Percentiles rank a stretch among this genome's conserved stretches.
Conservation (phyloP, 345 rosid genomes). For the Eucalyptus marginata region DNA sequence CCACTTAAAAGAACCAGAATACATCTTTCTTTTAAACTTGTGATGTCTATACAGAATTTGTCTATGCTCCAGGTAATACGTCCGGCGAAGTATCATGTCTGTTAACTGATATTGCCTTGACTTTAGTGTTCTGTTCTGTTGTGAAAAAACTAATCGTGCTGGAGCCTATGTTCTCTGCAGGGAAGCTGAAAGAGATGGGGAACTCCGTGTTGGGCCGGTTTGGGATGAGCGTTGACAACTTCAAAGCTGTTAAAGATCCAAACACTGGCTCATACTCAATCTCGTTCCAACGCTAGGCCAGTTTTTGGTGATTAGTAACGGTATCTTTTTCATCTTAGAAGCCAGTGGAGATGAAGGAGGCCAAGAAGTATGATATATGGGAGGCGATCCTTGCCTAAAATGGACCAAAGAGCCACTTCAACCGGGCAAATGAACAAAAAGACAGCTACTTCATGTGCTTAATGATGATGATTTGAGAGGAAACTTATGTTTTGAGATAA, state of each 20-base stretch:
- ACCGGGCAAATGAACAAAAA: background rate
- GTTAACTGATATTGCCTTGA: background rate
- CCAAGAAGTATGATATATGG: background rate
- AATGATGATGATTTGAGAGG: background rate
- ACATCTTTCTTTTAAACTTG: background rate
- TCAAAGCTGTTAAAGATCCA: conserved; percentile 94
- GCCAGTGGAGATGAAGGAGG: background rate
- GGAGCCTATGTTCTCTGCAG: conserved; percentile 21
- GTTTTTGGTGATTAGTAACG: background rate
- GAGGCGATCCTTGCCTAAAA: background rate
- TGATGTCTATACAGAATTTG: background rate
- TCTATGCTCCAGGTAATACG: background rate
- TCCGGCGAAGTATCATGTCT: background rate
- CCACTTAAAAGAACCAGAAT: background rate
- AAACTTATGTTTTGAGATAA: background rate
- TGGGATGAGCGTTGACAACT: conserved; percentile 92
- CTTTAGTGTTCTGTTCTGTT: background rate
- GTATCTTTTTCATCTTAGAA: background rate
- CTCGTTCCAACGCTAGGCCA: conserved; percentile 47
- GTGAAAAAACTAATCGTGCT: background rate
- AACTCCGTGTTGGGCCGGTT: conserved; percentile 72
- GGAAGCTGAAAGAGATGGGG: conserved; percentile 87
- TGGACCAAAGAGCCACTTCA: background rate
- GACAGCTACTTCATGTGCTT: background rate
- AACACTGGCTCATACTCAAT: conserved; percentile 87